Evolutionary conservation across 164 flowering plant genomes (phyloP).

Genomic region (Nymphaea thermarum): DNA sequence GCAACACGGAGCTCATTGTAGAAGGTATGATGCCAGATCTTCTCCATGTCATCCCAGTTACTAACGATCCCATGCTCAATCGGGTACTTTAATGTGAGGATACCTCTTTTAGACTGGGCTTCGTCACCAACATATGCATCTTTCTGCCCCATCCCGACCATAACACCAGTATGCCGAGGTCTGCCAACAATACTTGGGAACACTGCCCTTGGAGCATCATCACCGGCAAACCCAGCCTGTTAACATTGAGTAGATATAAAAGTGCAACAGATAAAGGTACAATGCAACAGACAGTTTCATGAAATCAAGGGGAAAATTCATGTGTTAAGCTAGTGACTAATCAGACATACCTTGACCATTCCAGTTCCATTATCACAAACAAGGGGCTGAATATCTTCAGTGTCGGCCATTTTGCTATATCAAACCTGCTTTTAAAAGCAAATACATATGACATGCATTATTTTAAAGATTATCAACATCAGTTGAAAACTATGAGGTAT

Average conservation of each 20-base stretch:
- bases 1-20: conserved; percentile 8
- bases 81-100: conserved; percentile 5
- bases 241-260: background rate
- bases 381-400: conserved; percentile 5
- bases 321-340: background rate
- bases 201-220: conserved; percentile 7
- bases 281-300: background rate
- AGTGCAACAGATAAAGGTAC: background rate
- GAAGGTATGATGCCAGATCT: conserved; percentile 8
- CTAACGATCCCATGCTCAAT: conserved; percentile 8
- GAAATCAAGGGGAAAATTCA: background rate
- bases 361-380: conserved; percentile 8
- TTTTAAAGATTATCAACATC: too few relatives aligned
- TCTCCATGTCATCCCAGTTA: conserved; percentile 8
- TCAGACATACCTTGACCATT: conserved; percentile 3
- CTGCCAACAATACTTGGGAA: conserved; percentile 3
- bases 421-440: background rate
- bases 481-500: too few relatives aligned
- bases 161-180: conserved; percentile 3
- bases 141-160: conserved; percentile 8
- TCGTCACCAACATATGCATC: conserved; percentile 7
- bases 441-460: background rate
- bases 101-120: conserved; percentile 8
- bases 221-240: conserved; percentile 9
- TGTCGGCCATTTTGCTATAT: conserved; percentile 3